Evolutionary conservation across 352 stramenopile species (phyloP), one percentile per base, ranked within the genome.

Genomic region (Globisporangium perplexum): DNA sequence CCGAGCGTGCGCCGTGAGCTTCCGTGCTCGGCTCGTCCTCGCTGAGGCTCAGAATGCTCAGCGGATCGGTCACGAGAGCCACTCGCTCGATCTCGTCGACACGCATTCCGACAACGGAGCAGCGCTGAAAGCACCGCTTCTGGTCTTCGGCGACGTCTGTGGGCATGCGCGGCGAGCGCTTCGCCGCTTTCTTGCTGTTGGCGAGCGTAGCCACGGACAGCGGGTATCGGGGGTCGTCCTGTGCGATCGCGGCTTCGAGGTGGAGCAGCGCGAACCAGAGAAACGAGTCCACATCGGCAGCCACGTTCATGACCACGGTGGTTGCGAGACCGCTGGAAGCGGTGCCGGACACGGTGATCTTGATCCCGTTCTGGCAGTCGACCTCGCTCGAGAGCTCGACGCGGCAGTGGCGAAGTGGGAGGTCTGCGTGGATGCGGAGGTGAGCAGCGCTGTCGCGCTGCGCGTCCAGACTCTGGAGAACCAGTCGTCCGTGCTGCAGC

Each of bases 201-300:
- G 51, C 20, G 1, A 84, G 43, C 11, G 43, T 36, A 0, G 59
- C 50, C 30, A 52, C 20, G 14, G 50, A 62, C 24, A 88, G 49
- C 7, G 75, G 65, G 33, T 74, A 84, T 30, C 33, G 50, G 0
- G 56, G 17, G 20, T 71, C 78, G 55, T 76, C 71, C 52, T 81
- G 73, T 0, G 72, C 68, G 38, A 89, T 50, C 1, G 50, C 68
- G 10, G 68, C 70, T 55, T 89, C 78, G 35, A 89, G 65, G 6
- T 68, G 62, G 3, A 89, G 53, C 38, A 86, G 51, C 11, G 67
- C 57, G 42, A 81, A 87, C 78, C 75, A 89, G 28, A 72, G 36
- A 33, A 83, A 84, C 1, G 69, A 55, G 26, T 89, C 74, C 24
- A 51, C 42, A 26, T 85, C 76, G 23, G 66, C 47, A 22, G 64